phyloP scores from a whole-genome alignment of 108 stramenopile species.

The Aureococcus anophagefferens region DNA sequence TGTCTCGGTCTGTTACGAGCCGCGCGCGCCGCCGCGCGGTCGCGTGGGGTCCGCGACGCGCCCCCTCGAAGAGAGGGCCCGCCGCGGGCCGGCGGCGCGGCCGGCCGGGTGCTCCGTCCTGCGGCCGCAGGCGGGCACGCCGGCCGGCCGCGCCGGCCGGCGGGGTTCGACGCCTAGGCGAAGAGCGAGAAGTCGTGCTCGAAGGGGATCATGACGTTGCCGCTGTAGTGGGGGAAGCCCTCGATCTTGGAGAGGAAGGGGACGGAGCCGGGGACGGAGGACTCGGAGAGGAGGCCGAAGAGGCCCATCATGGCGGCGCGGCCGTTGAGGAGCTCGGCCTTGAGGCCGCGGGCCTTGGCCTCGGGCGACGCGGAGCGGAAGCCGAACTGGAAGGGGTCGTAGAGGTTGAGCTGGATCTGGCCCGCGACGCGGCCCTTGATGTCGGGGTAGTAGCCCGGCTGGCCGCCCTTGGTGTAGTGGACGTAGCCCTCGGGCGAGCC shows the following conservation, averaged over 20 bases:
- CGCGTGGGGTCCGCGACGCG: too few species aligned
- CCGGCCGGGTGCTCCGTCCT: too few species aligned
- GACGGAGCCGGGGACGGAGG: slow-evolving; percentile 48
- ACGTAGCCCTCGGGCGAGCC: not conserved
- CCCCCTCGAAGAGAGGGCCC: too few species aligned
- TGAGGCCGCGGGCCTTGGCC: slow-evolving; percentile 40
- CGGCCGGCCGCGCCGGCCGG: too few species aligned
- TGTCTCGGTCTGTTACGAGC: too few species aligned
- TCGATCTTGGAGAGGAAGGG: slow-evolving; percentile 40
- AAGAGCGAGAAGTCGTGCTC: slow-evolving; percentile 53
- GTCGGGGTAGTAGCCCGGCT: slow-evolving; percentile 50
- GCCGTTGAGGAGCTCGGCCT: slow-evolving; percentile 54
- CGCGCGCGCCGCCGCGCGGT: too few species aligned
- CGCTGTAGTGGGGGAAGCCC: slow-evolving; percentile 40
- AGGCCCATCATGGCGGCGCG: slow-evolving; percentile 51
- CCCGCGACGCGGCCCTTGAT: slow-evolving; percentile 25
- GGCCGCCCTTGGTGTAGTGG: slow-evolving; percentile 54
- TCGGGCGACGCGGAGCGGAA: slow-evolving; percentile 47
- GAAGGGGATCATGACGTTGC: slow-evolving; percentile 59
- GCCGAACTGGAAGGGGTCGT: slow-evolving; percentile 46
- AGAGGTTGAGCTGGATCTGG: not conserved
- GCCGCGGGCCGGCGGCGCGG: too few species aligned
- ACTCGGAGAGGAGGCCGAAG: slow-evolving; percentile 52
- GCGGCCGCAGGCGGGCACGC: too few species aligned
- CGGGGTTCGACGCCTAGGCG: too few species aligned